Conservation (phyloP, 768 basidiomycete species). For the Leccinum subtestaceum region DNA sequence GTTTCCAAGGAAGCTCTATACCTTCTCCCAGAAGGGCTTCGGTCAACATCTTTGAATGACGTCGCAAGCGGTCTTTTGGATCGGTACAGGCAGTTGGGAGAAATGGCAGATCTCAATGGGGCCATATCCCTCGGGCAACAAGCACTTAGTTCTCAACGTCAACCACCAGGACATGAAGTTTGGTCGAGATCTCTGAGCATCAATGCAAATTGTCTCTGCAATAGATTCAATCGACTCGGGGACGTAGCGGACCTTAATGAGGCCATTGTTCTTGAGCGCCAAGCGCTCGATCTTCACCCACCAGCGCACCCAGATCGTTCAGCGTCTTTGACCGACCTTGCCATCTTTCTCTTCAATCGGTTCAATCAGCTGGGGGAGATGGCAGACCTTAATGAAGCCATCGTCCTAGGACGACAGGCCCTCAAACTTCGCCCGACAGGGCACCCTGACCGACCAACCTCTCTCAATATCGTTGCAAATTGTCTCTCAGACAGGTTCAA, state of each 20-base stretch:
- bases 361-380: background rate
- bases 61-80: background rate
- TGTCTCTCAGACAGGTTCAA: background rate
- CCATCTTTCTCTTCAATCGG: background rate
- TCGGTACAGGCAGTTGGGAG: background rate
- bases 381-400: background rate
- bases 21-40: background rate
- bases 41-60: background rate
- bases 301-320: background rate
- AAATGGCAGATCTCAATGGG: background rate
- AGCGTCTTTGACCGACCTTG: background rate
- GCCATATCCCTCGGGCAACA: background rate
- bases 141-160: background rate
- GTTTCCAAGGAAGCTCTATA: background rate
- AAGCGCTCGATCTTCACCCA: background rate
- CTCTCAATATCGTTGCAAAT: background rate
- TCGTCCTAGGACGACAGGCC: background rate
- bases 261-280: background rate
- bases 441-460: background rate
- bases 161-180: background rate
- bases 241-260: background rate
- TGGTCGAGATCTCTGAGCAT: background rate
- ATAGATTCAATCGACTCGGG: background rate
- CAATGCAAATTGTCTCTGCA: background rate
- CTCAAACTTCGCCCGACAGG: background rate